phyloP scores from a whole-genome alignment of 2,329 filamentous ascomycete genomes.

The Nemania diffusa region DNA sequence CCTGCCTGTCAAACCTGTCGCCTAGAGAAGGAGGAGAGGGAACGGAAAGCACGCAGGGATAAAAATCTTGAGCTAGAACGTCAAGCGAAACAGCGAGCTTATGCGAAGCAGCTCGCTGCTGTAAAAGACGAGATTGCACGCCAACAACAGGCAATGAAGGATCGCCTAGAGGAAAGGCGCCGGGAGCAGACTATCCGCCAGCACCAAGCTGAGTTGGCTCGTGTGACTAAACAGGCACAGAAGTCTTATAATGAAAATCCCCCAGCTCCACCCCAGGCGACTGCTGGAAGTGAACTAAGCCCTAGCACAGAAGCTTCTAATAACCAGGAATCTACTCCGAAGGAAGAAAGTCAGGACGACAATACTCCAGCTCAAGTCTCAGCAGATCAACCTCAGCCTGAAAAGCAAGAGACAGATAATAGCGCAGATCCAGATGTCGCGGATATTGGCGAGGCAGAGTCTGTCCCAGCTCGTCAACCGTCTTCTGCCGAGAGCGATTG shows the following conservation, averaged over 20 bases:
- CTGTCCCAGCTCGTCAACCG: neutral
- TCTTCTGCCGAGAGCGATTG: conserved; percentile 20
- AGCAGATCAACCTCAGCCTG: neutral
- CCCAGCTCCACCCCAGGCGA: neutral
- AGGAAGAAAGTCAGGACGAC: neutral
- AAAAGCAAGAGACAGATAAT: neutral
- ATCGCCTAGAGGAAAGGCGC: neutral
- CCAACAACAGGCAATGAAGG: conserved; percentile 11
- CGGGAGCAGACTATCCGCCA: conserved; percentile 17
- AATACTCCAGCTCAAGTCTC: neutral
- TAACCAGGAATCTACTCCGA: neutral
- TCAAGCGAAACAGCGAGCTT: conserved; percentile 23
- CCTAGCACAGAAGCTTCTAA: neutral
- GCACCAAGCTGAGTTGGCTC: conserved; percentile 10
- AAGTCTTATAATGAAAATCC: neutral
- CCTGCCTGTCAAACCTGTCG: conserved; percentile 28
- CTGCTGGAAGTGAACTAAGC: neutral
- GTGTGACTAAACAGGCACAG: conserved; percentile 3
- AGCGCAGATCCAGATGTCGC: neutral
- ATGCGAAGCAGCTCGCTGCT: conserved; percentile 25
- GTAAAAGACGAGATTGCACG: conserved; percentile 7
- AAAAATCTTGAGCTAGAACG: conserved; percentile 23
- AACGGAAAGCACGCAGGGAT: conserved; percentile 22
- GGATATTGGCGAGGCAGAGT: conserved; percentile 1
- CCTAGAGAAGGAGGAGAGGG: conserved; percentile 19